Evolutionary conservation across 108 stramenopile genomes (phyloP), one percentile per base, ranked within the genome.

Genomic region (Stephanodiscus minutulus): DNA sequence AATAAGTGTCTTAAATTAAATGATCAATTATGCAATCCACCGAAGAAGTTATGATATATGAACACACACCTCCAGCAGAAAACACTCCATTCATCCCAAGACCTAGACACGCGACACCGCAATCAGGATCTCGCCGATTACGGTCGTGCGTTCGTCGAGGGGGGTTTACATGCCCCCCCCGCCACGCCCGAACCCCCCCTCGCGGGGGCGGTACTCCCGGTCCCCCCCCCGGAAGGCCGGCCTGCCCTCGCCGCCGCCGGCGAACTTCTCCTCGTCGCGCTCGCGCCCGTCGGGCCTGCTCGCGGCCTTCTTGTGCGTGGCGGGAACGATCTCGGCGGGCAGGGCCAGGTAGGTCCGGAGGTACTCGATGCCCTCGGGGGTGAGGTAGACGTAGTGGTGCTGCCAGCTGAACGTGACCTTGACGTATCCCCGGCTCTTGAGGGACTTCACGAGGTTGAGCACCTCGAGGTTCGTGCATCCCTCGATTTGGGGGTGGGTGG

Each of bases 351-450:
- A 98, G 47, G 83, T 73, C 17, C 98, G 87, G 13, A 98, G 87
- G 91, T 97, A 98, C 58, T 95, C 97, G 77, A 98, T 95, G 54
- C 98, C 98, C 75, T 94, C 97, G 53, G 83, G 86, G 25, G 96
- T 97, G 60, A 98, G 87, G 88, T 96, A 98, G 86, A 90, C 96
- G 95, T 98, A 98, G 76, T 86, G 85, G 90, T 96, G 94, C 76
- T 97, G 98, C 98, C 98, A 98, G 61, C 85, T 91, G 92, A 96
- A 98, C 65, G 97, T 98, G 69, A 94, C 76, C 47, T 89, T 88
- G 56, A 98, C 83, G 83, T 82, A 94, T 29, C 91, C 91, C 53
- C 88, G 84, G 55, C 89, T 91, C 64, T 85, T 82, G 55, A 98
- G 85, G 54, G 91, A 92, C 88, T 97, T 98, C 92, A 98, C 94